Conservation (phyloP, 2,329 filamentous ascomycete genomes). For the Dryadomyces quercus-mongolicae region DNA sequence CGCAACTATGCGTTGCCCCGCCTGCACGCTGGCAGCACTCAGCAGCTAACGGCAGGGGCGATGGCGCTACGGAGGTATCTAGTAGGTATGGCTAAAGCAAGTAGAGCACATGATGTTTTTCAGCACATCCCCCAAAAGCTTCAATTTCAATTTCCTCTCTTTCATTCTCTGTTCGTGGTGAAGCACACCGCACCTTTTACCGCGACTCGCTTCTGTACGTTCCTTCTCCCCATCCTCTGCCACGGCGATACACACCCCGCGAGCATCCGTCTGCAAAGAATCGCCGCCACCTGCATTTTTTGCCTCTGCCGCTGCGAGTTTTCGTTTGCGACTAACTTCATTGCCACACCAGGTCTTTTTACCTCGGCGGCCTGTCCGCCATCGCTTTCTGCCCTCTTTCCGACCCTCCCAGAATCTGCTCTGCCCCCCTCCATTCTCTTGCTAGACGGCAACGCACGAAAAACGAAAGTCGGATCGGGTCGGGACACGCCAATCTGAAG, state of each 20-base stretch:
- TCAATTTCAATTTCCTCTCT: background rate
- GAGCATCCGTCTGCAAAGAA: background rate
- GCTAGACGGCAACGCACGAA: background rate
- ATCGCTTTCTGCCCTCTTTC: background rate
- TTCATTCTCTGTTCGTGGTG: background rate
- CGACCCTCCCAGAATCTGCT: background rate
- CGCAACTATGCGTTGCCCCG: background rate
- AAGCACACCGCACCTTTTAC: background rate
- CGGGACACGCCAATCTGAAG: no score
- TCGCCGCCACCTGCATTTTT: background rate
- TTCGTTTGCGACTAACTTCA: background rate
- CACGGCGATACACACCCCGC: no score
- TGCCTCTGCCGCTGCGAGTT: background rate
- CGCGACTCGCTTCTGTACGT: background rate
- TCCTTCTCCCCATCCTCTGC: no score
- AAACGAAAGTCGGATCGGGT: background rate
- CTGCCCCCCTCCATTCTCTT: background rate
- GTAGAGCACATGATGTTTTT: slow-evolving; percentile 3
- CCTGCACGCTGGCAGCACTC: background rate
- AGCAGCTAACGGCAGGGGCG: background rate
- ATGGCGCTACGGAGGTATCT: background rate
- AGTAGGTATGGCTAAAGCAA: background rate
- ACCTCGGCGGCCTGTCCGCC: slow-evolving; percentile 2
- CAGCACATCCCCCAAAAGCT: slow-evolving; percentile 1
- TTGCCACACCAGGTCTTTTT: background rate